phyloP scores from a whole-genome alignment of 306 rosid species.

The Vigna unguiculata region DNA sequence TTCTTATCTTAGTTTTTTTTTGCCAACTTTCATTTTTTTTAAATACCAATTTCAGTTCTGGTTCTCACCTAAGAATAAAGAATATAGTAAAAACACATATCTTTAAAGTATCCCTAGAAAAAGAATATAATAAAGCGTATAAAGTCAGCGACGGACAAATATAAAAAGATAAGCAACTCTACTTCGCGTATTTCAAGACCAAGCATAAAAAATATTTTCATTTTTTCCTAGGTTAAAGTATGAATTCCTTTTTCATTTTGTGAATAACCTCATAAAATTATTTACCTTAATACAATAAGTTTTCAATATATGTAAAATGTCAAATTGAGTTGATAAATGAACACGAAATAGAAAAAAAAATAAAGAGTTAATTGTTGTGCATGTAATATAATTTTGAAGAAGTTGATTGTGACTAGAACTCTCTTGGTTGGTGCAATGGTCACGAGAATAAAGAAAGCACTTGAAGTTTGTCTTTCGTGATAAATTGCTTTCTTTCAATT shows the following conservation, averaged over 20 bases:
- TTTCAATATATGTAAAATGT: neutral
- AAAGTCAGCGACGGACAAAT: slow-evolving; percentile 24
- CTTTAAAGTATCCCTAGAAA: slow-evolving; percentile 38
- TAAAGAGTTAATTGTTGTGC: too few species aligned
- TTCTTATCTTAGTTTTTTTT: neutral
- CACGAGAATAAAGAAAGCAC: slow-evolving; percentile 18
- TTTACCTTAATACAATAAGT: neutral
- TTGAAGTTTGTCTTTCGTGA: neutral
- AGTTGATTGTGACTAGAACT: slow-evolving; percentile 9
- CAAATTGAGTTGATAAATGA: too few species aligned
- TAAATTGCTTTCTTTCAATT: neutral
- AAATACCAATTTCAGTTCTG: slow-evolving; percentile 22
- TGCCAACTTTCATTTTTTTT: neutral
- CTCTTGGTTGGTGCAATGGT: slow-evolving; percentile 36
- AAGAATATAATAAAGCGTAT: slow-evolving; percentile 44
- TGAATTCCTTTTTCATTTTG: neutral
- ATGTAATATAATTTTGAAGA: neutral
- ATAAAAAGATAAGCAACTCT: neutral
- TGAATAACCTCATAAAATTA: neutral
- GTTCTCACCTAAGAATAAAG: slow-evolving; percentile 43
- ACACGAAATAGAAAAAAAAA: too few species aligned
- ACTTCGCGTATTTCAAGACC: slow-evolving; percentile 21
- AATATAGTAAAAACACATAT: slow-evolving; percentile 2
- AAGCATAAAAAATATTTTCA: neutral
- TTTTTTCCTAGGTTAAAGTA: neutral